Percentiles rank a stretch among this genome's conserved stretches.
Conservation (phyloP, 352 stramenopile species). For the Pythium grandisporangium region DNA sequence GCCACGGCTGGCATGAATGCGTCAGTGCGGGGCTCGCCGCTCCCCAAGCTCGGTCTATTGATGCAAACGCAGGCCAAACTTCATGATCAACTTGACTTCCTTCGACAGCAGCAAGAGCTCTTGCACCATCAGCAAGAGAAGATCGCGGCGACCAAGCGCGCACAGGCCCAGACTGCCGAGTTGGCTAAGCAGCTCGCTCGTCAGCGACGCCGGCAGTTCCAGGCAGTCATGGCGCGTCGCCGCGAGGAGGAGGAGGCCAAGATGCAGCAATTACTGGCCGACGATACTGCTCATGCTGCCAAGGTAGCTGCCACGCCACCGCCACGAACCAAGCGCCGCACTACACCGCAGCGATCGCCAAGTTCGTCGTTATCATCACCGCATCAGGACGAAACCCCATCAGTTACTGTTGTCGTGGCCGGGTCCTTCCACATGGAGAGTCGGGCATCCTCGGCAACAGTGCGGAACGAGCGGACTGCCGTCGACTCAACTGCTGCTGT, state of each 20-base stretch:
- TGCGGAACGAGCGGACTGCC: not conserved
- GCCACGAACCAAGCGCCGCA: not conserved
- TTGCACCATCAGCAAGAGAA: constrained; percentile 35
- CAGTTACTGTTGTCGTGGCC: too few species aligned
- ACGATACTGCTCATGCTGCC: not conserved
- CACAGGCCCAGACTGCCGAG: constrained; percentile 20
- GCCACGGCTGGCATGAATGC: too few species aligned
- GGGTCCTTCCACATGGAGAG: too few species aligned
- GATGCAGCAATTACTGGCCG: not conserved
- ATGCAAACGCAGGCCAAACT: constrained; percentile 49
- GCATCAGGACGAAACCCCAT: not conserved
- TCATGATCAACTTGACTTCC: constrained; percentile 35
- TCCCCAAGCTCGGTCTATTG: constrained; percentile 38
- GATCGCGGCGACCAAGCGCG: constrained; percentile 22
- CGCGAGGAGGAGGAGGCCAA: constrained; percentile 22
- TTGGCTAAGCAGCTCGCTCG: constrained; percentile 20
- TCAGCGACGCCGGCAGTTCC: constrained; percentile 13
- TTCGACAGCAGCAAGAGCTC: constrained; percentile 30
- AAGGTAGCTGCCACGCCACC: too few species aligned
- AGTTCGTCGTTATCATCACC: constrained; percentile 13
- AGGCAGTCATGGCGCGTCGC: constrained; percentile 5
- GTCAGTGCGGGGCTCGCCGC: constrained; percentile 13
- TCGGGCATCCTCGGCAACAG: not conserved
- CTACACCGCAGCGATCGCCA: constrained; percentile 1
- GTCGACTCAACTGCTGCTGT: not conserved